Base-by-base conservation (phyloP, 495 filamentous ascomycete species). In the Trichoderma erinaceum region DNA sequence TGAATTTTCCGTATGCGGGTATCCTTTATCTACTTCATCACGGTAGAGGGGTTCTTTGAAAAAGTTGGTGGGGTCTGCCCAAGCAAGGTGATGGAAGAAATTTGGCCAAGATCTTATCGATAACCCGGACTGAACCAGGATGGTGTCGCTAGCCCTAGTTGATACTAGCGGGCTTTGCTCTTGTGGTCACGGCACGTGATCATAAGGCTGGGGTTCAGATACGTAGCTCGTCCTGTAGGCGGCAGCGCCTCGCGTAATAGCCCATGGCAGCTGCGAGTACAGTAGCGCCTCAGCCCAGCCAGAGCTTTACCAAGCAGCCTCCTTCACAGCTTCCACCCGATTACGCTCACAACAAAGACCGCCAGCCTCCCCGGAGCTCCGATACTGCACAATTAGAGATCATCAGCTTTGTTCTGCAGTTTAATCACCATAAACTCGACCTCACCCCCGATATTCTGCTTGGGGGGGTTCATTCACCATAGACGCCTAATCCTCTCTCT, bases 221-320 rank as follows among this genome's bases (percentile, higher is more conserved):
- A 61, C 56, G 56, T 61, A 61, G 56, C 56, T 61, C 50, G 61
- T 65, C 27, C 27, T 25, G 70, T 69, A 78, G 77, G 77, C 77
- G 76, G 76, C 77, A 75, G 77, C 73, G 73, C 71, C 75, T 79
- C 78, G 76, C 78, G 78, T 78, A 78, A 78, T 74, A 65, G 64
- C 64, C 64, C 29, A 43, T 25, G 35, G 64, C 64, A 41, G 64
- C 56, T 29, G 56, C 16, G 12, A 23, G n/a, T 15, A 29, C 8
- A 29, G 56, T 61, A 61, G 25, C 56, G 23, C 23, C 23, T 61
- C 56, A 61, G n/a, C 23, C 25, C 56, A 61, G 56, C 56, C 56
- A 61, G 67, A 63, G 50, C 44, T 56, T 67, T 67, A 66, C 65
- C 41, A 66, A 68, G 56, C 56, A 61, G n/a, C 16, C 43, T 29